These are phyloP conservation scores for Fagus sylvatica DNA, from an alignment of 306 rosid genomes.

Conservation along the genomic window DNA sequence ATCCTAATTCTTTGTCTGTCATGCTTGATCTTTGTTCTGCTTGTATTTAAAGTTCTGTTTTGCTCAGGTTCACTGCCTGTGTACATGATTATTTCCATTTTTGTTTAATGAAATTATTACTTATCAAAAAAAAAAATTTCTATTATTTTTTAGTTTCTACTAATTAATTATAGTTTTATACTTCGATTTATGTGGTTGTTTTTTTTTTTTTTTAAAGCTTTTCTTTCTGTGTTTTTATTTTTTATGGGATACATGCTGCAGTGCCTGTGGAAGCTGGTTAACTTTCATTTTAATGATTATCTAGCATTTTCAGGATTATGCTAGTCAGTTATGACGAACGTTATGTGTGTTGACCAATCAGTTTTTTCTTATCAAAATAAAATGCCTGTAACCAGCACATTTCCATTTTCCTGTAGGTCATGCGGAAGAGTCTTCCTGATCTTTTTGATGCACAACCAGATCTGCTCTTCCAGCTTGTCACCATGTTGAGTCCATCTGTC, in stretches of 20 bases:
- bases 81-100: too few relatives aligned
- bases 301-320: background rate
- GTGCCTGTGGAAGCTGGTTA: background rate
- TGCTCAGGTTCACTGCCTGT: too few relatives aligned
- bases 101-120: too few relatives aligned
- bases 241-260: background rate
- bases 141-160: background rate
- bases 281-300: background rate
- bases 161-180: background rate
- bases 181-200: background rate
- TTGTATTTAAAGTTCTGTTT: too few relatives aligned
- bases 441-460: conserved; percentile 97
- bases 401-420: conserved; percentile 63
- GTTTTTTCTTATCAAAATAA: background rate
- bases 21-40: too few relatives aligned
- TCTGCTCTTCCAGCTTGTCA: conserved; percentile 96
- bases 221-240: background rate
- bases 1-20: too few relatives aligned
- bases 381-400: background rate
- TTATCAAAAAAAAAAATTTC: background rate
- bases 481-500: conserved; percentile 97
- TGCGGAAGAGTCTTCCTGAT: conserved; percentile 95
- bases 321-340: background rate
- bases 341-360: background rate
- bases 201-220: background rate